These are phyloP conservation scores for Apiospora kogelbergensis DNA, from an alignment of 2,329 filamentous ascomycete species.

Conservation along the genomic window DNA sequence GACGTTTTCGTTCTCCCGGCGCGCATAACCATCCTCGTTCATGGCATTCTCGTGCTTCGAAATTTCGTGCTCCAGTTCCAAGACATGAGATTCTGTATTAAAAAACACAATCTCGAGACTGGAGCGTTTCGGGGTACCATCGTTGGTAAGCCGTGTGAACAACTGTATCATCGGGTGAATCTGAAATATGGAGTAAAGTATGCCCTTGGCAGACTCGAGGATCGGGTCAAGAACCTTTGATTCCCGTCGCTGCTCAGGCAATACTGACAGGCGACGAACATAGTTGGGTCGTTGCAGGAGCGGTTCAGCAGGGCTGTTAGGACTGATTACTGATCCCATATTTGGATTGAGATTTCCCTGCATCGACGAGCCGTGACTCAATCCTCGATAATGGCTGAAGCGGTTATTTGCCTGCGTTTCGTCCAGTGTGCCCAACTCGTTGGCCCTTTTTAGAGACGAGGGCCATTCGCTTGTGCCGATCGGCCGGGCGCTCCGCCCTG, in stretches of 20 bases:
- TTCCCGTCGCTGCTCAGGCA: slow-evolving; percentile 63
- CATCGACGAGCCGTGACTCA: slow-evolving; percentile 70
- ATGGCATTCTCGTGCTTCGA: slow-evolving; percentile 57
- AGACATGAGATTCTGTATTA: slow-evolving; percentile 66
- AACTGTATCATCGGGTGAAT: slow-evolving; percentile 69
- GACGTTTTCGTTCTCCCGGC: slow-evolving; percentile 62
- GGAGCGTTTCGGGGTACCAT: slow-evolving; percentile 60
- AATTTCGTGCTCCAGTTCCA: slow-evolving; percentile 65
- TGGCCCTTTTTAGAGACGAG: slow-evolving; percentile 58
- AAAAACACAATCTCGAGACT: slow-evolving; percentile 68
- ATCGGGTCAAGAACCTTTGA: slow-evolving; percentile 61
- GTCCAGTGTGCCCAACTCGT: slow-evolving; percentile 62
- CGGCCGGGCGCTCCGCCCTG: slow-evolving; percentile 50
- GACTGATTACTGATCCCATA: slow-evolving; percentile 45
- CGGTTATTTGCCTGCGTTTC: slow-evolving; percentile 63
- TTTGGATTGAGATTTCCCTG: slow-evolving; percentile 44
- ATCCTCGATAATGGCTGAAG: slow-evolving; percentile 65
- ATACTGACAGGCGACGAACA: slow-evolving; percentile 61
- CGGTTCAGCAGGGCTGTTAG: slow-evolving; percentile 60
- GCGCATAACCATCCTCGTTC: slow-evolving; percentile 48
- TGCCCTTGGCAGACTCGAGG: slow-evolving; percentile 64
- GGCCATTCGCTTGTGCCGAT: slow-evolving; percentile 63
- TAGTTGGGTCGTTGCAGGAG: slow-evolving; percentile 60
- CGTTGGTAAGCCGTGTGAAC: slow-evolving; percentile 60
- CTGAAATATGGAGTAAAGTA: slow-evolving; percentile 66